Evolutionary conservation across 2,329 filamentous ascomycete genomes (phyloP), one percentile per base, ranked within the genome.

Genomic region (Pyrenochaeta sp.): DNA sequence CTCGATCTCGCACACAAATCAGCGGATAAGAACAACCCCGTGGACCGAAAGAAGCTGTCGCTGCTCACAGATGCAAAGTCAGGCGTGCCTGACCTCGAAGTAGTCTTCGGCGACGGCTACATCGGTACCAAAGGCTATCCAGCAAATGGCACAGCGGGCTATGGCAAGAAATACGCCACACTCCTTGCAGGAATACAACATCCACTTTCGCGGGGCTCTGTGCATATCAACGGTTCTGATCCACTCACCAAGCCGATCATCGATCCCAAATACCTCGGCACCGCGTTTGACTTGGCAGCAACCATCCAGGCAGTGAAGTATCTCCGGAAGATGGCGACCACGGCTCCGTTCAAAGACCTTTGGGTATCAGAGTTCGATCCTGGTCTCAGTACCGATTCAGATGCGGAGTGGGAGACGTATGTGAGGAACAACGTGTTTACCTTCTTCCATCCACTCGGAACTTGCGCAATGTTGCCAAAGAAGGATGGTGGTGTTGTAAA

Each of bases 91-190:
- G 67, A 75, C 48, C 48, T 74, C n/a, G 73, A 77, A 52, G 45
- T 75, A 18, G 69, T 76, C 39, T 73, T 77, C 49, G 68, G 70
- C 2, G 74, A 77, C 44, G 72, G 72, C 2, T 77, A 75, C 50
- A 73, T 72, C 3, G 74, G 75, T 18, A 55, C 63, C 23, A 66
- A 63, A 48, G 66, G 69, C 9, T 62, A 63, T 26, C 58, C 57
- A 15, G 43, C 51, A n/a, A 49, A 46, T 13, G 68, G 46, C 30
- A 68, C 49, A 2, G 22, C 44, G 11, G 47, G 52, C 6, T 53
- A 54, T 24, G 56, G 60, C 17, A 52, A 49, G 23, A 27, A 47
- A 8, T 66, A 61, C 48, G 54, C 57, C 30, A 61, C 63, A 15
- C 50, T 71, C 9, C 57, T 70, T 22, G 60, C 53, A 6, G 58